phyloP scores from a whole-genome alignment of 306 rosid species.

The Acacia confusa region DNA sequence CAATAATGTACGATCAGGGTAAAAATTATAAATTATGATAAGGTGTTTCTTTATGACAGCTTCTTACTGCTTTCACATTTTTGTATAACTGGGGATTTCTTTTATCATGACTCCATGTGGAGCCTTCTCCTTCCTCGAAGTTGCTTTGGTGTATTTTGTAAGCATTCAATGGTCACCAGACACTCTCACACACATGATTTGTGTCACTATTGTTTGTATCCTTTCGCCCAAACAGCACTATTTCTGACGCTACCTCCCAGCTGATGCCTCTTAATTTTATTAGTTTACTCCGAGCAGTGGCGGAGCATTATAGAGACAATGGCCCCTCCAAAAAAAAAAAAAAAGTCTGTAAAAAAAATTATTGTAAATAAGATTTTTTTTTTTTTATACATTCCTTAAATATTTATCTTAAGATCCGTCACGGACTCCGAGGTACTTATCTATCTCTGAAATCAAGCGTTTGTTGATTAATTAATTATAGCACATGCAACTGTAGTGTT shows the following conservation, averaged over 20 bases:
- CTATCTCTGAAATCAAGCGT: neutral
- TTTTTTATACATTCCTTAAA: too few relatives aligned
- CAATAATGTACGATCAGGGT: neutral
- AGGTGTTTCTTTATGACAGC: constrained; percentile 7
- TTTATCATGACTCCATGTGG: constrained; percentile 7
- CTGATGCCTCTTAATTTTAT: neutral
- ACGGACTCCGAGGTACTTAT: neutral
- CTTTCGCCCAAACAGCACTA: neutral
- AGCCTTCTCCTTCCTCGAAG: constrained; percentile 57
- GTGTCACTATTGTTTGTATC: neutral
- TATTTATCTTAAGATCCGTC: too few relatives aligned
- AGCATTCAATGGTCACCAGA: neutral
- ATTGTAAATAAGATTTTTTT: too few relatives aligned
- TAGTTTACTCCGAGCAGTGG: too few relatives aligned
- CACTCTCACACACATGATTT: neutral
- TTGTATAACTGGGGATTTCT: neutral
- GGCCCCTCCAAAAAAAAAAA: too few relatives aligned
- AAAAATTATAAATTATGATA: neutral
- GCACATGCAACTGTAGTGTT: neutral
- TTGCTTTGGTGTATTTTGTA: constrained; percentile 32
- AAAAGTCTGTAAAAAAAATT: too few relatives aligned
- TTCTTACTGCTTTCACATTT: constrained; percentile 17
- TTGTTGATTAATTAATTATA: neutral
- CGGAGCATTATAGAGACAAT: too few relatives aligned
- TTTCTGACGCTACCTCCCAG: neutral